Evolutionary conservation across 2,329 filamentous ascomycete genomes (phyloP).

Genomic region (Amesomyces nigricolor): DNA sequence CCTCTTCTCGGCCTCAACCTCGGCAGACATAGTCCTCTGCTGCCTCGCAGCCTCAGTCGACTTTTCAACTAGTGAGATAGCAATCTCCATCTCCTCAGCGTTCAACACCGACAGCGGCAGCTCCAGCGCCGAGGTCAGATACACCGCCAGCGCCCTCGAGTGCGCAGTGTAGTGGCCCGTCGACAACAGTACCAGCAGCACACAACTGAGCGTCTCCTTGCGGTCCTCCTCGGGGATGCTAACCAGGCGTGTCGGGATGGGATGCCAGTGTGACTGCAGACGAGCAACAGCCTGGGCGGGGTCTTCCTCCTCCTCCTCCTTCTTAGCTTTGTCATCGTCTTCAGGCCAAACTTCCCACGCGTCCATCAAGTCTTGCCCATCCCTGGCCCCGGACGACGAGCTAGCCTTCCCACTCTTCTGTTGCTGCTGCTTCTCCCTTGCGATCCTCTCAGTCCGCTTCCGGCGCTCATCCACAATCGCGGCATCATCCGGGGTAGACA

Average conservation of each 20-base stretch:
- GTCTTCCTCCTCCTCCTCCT: conserved; percentile 21
- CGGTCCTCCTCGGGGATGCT: conserved; percentile 54
- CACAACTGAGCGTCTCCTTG: conserved; percentile 60
- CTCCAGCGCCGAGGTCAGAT: conserved; percentile 61
- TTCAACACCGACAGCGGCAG: conserved; percentile 58
- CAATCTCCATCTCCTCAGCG: conserved; percentile 68
- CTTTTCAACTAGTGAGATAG: conserved; percentile 66
- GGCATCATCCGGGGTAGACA: conserved; percentile 45
- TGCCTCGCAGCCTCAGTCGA: conserved; percentile 38
- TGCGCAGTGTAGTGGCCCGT: conserved; percentile 70
- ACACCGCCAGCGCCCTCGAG: conserved; percentile 62
- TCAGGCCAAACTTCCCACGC: conserved; percentile 34
- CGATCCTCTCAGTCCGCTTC: conserved; percentile 40
- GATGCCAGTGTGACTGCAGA: conserved; percentile 48
- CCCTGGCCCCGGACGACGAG: conserved; percentile 29
- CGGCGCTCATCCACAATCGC: conserved; percentile 44
- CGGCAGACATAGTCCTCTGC: conserved; percentile 56
- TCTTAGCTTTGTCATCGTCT: conserved; percentile 23
- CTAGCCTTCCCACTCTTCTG: background rate
- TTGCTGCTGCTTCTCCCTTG: conserved; percentile 22
- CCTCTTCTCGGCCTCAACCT: conserved; percentile 69
- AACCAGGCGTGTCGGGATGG: conserved; percentile 48
- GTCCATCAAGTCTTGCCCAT: conserved; percentile 35
- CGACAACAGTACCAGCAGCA: conserved; percentile 65
- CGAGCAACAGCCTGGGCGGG: conserved; percentile 36